phyloP scores from a whole-genome alignment of 1,284 basidiomycete species.

The Ustilago shanxiensis region DNA sequence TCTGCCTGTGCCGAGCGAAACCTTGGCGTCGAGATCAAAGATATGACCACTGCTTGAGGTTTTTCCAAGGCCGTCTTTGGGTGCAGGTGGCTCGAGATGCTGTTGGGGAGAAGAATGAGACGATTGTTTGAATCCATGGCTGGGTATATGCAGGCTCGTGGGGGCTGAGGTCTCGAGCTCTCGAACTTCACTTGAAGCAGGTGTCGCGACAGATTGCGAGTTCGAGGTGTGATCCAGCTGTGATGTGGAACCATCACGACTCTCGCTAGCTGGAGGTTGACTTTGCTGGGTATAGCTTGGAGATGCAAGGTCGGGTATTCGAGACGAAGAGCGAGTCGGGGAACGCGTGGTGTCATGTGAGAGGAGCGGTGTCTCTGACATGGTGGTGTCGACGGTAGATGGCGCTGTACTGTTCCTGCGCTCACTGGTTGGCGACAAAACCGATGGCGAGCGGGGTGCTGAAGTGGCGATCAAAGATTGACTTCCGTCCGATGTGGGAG shows the following conservation, averaged over 20 bases:
- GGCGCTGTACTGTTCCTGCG: constrained; percentile 10
- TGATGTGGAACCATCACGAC: not conserved
- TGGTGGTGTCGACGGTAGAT: constrained; percentile 23
- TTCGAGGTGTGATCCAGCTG: not conserved
- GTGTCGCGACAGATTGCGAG: not conserved
- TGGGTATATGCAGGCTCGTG: not conserved
- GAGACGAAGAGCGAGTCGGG: not conserved
- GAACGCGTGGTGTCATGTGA: not conserved
- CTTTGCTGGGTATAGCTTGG: constrained; percentile 15
- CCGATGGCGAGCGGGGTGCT: constrained; percentile 15
- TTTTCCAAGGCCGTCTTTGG: constrained; percentile 14
- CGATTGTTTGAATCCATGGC: not conserved
- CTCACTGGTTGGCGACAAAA: constrained; percentile 9
- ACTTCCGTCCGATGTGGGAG: not conserved
- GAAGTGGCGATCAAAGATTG: not conserved
- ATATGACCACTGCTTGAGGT: constrained; percentile 22
- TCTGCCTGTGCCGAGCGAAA: constrained; percentile 18
- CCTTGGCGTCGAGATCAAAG: constrained; percentile 51
- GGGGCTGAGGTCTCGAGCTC: not conserved
- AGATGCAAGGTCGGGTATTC: not conserved
- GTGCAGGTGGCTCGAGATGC: constrained; percentile 2
- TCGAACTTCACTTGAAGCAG: not conserved
- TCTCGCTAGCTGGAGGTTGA: not conserved
- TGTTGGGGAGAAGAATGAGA: not conserved
- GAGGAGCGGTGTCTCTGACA: constrained; percentile 6